Evolutionary conservation across 1,284 basidiomycete species (phyloP).

Genomic region (Meira nashicola): DNA sequence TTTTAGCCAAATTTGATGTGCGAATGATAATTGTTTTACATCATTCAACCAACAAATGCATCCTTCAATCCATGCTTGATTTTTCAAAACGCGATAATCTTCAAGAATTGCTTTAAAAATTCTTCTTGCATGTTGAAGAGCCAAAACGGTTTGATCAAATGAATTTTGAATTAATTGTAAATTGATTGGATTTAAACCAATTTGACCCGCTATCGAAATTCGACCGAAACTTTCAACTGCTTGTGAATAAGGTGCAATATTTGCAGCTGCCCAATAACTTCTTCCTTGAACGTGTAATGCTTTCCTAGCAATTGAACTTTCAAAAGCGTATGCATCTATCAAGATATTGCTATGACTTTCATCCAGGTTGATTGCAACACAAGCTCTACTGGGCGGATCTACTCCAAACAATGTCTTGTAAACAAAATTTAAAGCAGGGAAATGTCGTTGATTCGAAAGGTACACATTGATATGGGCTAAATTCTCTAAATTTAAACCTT

Average conservation of each 20-base stretch:
- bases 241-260: slow-evolving; percentile 98
- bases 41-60: slow-evolving; percentile 47
- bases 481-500: slow-evolving; percentile 53
- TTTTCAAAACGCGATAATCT: slow-evolving; percentile 17
- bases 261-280: slow-evolving; percentile 98
- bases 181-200: slow-evolving; percentile 74
- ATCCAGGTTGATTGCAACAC: slow-evolving; percentile 63
- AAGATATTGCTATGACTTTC: not conserved
- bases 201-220: slow-evolving; percentile 87
- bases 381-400: slow-evolving; percentile 87
- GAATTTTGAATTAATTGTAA: slow-evolving; percentile 62
- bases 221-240: slow-evolving; percentile 68
- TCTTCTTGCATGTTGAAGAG: slow-evolving; percentile 73
- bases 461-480: slow-evolving; percentile 77
- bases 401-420: slow-evolving; percentile 79
- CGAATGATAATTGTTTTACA: slow-evolving; percentile 5
- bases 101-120: slow-evolving; percentile 57
- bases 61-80: slow-evolving; percentile 39
- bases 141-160: slow-evolving; percentile 66
- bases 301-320: slow-evolving; percentile 47
- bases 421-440: slow-evolving; percentile 54
- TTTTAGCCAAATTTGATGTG: slow-evolving; percentile 10
- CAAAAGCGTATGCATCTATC: slow-evolving; percentile 14
- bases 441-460: slow-evolving; percentile 58
- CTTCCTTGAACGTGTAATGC: slow-evolving; percentile 87